Percentiles rank a stretch among this genome's conserved stretches.
phyloP scores from a whole-genome alignment of 1,284 basidiomycete species.

The Rhodotorula sp. region DNA sequence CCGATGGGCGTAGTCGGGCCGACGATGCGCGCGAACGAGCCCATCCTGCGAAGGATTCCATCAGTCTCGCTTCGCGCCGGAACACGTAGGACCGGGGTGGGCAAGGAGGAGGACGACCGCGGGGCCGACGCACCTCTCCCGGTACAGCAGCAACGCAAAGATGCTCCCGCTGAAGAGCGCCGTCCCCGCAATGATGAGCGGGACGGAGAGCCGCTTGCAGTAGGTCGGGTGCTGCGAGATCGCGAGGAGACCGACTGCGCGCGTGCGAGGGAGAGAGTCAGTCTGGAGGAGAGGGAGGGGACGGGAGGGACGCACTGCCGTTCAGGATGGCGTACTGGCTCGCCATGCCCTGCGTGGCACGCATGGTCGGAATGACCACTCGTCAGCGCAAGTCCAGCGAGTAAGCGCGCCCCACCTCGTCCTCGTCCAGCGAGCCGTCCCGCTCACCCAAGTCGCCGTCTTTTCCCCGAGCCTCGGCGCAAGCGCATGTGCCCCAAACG shows the following conservation, averaged over 20 bases:
- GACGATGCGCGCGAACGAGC: constrained; percentile 30
- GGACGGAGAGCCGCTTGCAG: constrained; percentile 26
- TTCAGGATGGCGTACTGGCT: constrained; percentile 35
- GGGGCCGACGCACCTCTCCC: constrained; percentile 25
- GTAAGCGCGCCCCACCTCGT: too few relatives aligned
- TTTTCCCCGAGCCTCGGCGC: constrained; percentile 36
- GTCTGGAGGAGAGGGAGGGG: not conserved
- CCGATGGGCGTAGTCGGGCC: constrained; percentile 36
- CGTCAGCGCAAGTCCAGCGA: not conserved
- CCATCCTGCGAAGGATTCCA: constrained; percentile 7
- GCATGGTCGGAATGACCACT: too few relatives aligned
- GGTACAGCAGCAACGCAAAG: constrained; percentile 37
- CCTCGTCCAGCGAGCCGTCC: not conserved
- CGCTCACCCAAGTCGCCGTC: constrained; percentile 36
- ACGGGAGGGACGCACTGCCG: constrained; percentile 16
- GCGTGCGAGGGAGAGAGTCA: not conserved
- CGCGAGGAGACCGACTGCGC: constrained; percentile 30
- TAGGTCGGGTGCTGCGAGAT: constrained; percentile 39
- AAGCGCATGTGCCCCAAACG: constrained; percentile 37
- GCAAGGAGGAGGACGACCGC: too few relatives aligned
- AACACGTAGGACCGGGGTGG: too few relatives aligned
- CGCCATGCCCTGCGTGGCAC: constrained; percentile 20
- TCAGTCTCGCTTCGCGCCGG: not conserved
- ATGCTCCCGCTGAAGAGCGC: constrained; percentile 36
- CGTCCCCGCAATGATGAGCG: constrained; percentile 35